These are phyloP conservation scores for Leucocoprinus birnbaumii DNA, from an alignment of 768 basidiomycete genomes.

Conservation along the genomic window DNA sequence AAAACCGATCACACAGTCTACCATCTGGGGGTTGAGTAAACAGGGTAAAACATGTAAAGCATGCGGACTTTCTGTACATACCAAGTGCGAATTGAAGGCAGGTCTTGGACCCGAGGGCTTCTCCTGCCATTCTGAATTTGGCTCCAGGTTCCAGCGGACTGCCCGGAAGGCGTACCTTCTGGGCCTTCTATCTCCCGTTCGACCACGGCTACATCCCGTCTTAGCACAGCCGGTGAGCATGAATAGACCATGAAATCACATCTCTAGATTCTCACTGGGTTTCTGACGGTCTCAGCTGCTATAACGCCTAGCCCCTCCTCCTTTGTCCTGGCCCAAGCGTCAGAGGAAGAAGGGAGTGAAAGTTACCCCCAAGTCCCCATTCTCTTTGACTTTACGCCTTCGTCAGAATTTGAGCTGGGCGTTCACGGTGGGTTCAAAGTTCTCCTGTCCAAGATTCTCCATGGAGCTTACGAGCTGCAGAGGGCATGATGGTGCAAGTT, in stretches of 20 bases:
- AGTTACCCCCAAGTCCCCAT: slow-evolving; percentile 54
- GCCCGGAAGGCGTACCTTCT: slow-evolving; percentile 30
- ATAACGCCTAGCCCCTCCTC: slow-evolving; percentile 51
- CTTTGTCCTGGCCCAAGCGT: slow-evolving; percentile 39
- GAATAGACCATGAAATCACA: background rate
- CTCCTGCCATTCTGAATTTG: background rate
- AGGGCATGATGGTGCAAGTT: slow-evolving; percentile 61
- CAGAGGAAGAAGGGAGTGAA: slow-evolving; percentile 36
- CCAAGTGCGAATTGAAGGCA: slow-evolving; percentile 86
- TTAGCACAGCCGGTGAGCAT: slow-evolving; percentile 22
- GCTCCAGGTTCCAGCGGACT: slow-evolving; percentile 71
- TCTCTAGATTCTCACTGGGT: slow-evolving; percentile 3
- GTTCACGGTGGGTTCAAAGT: slow-evolving; percentile 56
- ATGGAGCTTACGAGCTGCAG: slow-evolving; percentile 28
- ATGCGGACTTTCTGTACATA: slow-evolving; percentile 78
- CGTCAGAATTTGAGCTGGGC: slow-evolving; percentile 74
- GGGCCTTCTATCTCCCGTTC: slow-evolving; percentile 16
- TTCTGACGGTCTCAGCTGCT: slow-evolving; percentile 17
- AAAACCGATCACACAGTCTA: slow-evolving; percentile 43
- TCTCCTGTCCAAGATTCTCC: background rate
- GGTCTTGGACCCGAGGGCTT: background rate
- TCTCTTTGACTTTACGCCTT: slow-evolving; percentile 71
- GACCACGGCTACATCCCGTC: slow-evolving; percentile 21
- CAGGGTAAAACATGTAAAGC: slow-evolving; percentile 82
- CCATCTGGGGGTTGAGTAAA: slow-evolving; percentile 86